These are phyloP conservation scores for Calocybe cyanea DNA, from an alignment of 768 basidiomycete genomes.

Conservation along the genomic window DNA sequence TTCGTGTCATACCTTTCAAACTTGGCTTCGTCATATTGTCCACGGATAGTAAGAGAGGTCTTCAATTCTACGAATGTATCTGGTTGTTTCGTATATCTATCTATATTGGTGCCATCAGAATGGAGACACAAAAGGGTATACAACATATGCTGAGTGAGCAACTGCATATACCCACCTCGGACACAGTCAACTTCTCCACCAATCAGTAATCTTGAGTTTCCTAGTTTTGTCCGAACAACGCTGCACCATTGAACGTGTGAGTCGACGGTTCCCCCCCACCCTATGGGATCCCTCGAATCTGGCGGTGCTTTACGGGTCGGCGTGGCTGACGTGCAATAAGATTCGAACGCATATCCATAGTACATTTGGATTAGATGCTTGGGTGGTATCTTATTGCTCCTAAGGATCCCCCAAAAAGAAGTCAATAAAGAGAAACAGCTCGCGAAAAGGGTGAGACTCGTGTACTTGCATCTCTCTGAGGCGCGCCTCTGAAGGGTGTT, in stretches of 20 bases:
- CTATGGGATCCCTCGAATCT: slow-evolving; percentile 31
- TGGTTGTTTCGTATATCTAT: slow-evolving; percentile 54
- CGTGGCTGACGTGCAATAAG: slow-evolving; percentile 67
- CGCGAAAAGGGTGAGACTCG: slow-evolving; percentile 17
- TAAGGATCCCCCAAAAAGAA: slow-evolving; percentile 28
- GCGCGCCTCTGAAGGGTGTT: slow-evolving; percentile 57
- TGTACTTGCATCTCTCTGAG: slow-evolving; percentile 65
- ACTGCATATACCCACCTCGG: slow-evolving; percentile 41
- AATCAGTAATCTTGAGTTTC: slow-evolving; percentile 64
- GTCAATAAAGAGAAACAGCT: neutral
- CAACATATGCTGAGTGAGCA: slow-evolving; percentile 12
- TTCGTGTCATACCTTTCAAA: slow-evolving; percentile 68
- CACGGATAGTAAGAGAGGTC: slow-evolving; percentile 72
- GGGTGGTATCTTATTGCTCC: slow-evolving; percentile 57
- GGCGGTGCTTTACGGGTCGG: slow-evolving; percentile 25
- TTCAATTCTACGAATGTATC: slow-evolving; percentile 83
- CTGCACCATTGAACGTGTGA: slow-evolving; percentile 91
- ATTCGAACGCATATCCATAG: slow-evolving; percentile 88
- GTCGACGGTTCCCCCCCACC: slow-evolving; percentile 80
- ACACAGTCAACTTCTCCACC: slow-evolving; percentile 94
- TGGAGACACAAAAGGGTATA: slow-evolving; percentile 1
- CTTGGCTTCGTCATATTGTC: slow-evolving; percentile 56
- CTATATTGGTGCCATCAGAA: slow-evolving; percentile 32
- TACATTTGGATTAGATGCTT: slow-evolving; percentile 66
- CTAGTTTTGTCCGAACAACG: slow-evolving; percentile 83